A percentile compares a stretch with the other conserved stretches of the same genome.
These are phyloP conservation scores for Aspergillus pseudonomiae DNA, from an alignment of 2,329 filamentous ascomycete genomes.

Conservation along the genomic window DNA sequence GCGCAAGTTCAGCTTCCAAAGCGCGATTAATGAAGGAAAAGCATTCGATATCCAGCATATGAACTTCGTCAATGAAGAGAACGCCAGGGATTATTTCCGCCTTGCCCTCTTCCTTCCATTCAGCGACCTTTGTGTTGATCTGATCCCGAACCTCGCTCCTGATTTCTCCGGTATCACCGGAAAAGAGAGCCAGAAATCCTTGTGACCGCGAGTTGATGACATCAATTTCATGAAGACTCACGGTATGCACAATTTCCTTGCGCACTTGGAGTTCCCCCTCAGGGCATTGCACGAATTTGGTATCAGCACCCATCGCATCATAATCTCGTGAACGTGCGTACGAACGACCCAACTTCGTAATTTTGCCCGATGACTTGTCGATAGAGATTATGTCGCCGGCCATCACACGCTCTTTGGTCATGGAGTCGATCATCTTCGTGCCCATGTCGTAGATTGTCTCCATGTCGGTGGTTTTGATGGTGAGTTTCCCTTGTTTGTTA, in stretches of 20 bases:
- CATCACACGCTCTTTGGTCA: slow-evolving; percentile 99
- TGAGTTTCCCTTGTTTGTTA: slow-evolving; percentile 98
- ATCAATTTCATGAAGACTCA: slow-evolving; percentile 96
- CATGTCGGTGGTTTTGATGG: slow-evolving; percentile 99
- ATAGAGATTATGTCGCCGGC: slow-evolving; percentile 98
- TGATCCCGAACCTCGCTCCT: slow-evolving; percentile 95
- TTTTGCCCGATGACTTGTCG: slow-evolving; percentile 97
- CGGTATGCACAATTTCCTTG: slow-evolving; percentile 95
- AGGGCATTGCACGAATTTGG: slow-evolving; percentile 96
- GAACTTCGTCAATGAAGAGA: slow-evolving; percentile 97
- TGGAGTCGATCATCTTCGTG: slow-evolving; percentile 98
- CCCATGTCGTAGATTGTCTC: slow-evolving; percentile 99
- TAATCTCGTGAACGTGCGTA: slow-evolving; percentile 96
- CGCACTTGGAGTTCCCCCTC: slow-evolving; percentile 97
- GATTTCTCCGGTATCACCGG: slow-evolving; percentile 96
- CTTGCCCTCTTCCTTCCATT: slow-evolving; percentile 99
- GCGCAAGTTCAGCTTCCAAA: slow-evolving; percentile 89
- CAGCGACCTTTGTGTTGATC: slow-evolving; percentile 97
- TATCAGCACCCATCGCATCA: slow-evolving; percentile 98
- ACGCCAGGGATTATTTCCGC: slow-evolving; percentile 97
- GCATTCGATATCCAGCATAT: slow-evolving; percentile 99
- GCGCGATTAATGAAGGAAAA: slow-evolving; percentile 99
- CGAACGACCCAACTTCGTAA: slow-evolving; percentile 92
- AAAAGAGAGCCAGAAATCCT: slow-evolving; percentile 95
- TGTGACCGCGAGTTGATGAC: slow-evolving; percentile 99